Evolutionary conservation across 257 asterid species (phyloP), one percentile per base, ranked within the genome.

Genomic region (Thymus quinquecostatus): DNA sequence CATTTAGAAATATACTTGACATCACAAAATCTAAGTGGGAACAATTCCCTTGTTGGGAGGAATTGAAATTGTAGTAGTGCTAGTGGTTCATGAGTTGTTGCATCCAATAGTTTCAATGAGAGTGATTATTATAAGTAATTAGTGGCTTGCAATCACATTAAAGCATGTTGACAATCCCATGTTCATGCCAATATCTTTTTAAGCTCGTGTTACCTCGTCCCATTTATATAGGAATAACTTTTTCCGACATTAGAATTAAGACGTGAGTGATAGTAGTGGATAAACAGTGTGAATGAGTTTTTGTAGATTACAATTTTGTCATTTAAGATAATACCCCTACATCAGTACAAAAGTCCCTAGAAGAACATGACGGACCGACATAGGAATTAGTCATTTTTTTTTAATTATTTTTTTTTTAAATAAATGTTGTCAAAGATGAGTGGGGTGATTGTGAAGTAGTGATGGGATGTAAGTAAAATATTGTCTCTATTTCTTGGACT

Each of bases 31-130:
- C 76, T 57, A 61, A 32, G 50, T 72, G 66, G 66, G 81, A 67
- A 75, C 71, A 53, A 62, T 75, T 76, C 55, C 21, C 21, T 73
- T 73, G 50, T 47, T 14, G 40, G 28, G 3, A 7, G 41, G 41
- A 69, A 21, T 21, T 21, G 21, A 21, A 57, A 65, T 64, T 55
- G 71, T 51, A 68, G 65, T 50, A 67, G 41, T 38, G 41, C 62
- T 79, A 78, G 85, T 78, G 88, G 78, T 73, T 76, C 60, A n/a
- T 78, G 84, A 69, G 81, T 75, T 81, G 85, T 50, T 81, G 29
- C 48, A 55, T 70, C 72, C 66, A 84, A 58, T 63, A 41, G 56
- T 38, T 66, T 65, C 30, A 64, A 70, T 66, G 33, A 10, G 75
- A 79, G 72, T 63, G 49, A 75, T 77, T 77, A 44, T 60, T 71